phyloP scores from a whole-genome alignment of 1,284 basidiomycete species.

The Naganishia albida region DNA sequence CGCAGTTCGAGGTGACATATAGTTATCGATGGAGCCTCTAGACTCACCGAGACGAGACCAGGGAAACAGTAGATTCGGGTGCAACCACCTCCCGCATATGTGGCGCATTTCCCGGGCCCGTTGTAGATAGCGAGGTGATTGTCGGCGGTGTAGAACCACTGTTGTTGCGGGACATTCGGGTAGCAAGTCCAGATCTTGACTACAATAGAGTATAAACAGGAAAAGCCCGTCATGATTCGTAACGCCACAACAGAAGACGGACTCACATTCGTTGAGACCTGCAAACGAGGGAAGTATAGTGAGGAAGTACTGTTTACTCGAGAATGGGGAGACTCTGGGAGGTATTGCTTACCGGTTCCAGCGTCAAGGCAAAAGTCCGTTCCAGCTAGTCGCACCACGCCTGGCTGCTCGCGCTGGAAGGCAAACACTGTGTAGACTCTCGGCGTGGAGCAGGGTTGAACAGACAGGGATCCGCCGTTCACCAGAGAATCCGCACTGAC shows the following conservation, averaged over 20 bases:
- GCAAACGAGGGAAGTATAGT: not conserved
- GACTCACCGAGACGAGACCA: slow-evolving; percentile 10
- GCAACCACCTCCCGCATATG: slow-evolving; percentile 25
- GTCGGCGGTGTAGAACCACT: slow-evolving; percentile 35
- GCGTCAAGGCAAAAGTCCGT: slow-evolving; percentile 36
- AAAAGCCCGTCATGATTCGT: not conserved
- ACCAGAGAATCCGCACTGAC: not conserved
- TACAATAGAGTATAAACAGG: not conserved
- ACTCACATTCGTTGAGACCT: slow-evolving; percentile 14
- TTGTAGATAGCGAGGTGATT: slow-evolving; percentile 44
- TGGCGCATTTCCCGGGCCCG: slow-evolving; percentile 15
- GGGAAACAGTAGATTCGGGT: slow-evolving; percentile 38
- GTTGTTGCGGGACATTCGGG: slow-evolving; percentile 23
- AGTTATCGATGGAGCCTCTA: no score
- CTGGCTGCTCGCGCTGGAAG: slow-evolving; percentile 10
- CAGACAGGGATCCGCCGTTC: slow-evolving; percentile 11
- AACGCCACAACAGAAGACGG: not conserved
- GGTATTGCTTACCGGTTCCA: slow-evolving; percentile 25
- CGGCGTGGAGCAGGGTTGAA: slow-evolving; percentile 1
- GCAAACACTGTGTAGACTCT: slow-evolving; percentile 7
- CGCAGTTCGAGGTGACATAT: no score
- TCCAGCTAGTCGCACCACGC: slow-evolving; percentile 28
- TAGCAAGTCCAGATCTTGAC: slow-evolving; percentile 30
- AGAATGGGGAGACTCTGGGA: not conserved
- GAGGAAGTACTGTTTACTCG: not conserved